Conservation (phyloP, 108 stramenopile species). For the Phaeodactylum tricornutum region DNA sequence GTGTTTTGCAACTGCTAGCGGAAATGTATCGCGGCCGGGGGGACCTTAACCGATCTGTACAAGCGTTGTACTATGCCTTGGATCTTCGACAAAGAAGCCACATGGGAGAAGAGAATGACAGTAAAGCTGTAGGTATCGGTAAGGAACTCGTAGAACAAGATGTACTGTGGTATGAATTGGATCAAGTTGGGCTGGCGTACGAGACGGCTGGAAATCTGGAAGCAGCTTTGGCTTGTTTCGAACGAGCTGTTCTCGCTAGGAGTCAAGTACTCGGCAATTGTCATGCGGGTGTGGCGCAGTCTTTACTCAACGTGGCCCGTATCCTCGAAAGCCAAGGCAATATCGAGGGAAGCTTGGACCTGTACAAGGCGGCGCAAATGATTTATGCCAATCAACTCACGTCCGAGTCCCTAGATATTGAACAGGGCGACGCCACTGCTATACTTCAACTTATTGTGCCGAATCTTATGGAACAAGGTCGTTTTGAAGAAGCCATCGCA, state of each 20-base stretch:
- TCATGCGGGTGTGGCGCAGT: constrained; percentile 15
- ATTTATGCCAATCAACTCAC: constrained; percentile 13
- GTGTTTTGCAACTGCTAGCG: constrained; percentile 3
- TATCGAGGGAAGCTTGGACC: constrained; percentile 25
- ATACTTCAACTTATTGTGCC: constrained; percentile 7
- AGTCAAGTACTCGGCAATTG: background rate
- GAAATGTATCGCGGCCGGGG: constrained; percentile 1
- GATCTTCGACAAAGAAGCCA: background rate
- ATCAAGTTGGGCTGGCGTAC: background rate
- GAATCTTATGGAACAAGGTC: constrained; percentile 5
- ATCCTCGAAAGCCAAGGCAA: constrained; percentile 32
- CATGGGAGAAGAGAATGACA: background rate
- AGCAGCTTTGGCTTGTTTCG: constrained; percentile 5
- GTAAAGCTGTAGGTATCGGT: background rate
- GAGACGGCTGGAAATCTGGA: constrained; percentile 8
- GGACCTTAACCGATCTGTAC: background rate
- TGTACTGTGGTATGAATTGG: background rate
- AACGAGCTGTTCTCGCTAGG: background rate
- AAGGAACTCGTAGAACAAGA: background rate
- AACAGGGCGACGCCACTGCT: background rate
- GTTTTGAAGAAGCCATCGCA: constrained; percentile 1
- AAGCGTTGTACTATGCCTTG: background rate
- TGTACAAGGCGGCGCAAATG: constrained; percentile 22
- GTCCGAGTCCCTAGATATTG: background rate
- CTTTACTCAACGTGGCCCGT: constrained; percentile 22